These are phyloP conservation scores for Tetrahymena thermophila DNA, from an alignment of 73 alveolate genomes.

Conservation along the genomic window DNA sequence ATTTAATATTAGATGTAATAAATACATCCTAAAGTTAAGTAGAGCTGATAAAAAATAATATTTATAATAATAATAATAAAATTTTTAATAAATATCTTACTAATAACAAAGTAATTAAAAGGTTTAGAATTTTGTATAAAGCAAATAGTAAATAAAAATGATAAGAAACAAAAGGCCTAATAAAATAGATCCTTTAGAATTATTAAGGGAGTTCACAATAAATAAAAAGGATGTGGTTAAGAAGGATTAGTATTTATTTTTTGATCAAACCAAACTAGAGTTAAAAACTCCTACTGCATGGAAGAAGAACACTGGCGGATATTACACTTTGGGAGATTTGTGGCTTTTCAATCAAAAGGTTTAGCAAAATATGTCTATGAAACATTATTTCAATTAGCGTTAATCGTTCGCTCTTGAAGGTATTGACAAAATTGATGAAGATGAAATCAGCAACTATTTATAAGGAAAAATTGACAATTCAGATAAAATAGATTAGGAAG, in stretches of 20 bases:
- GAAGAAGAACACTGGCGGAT: slow-evolving; percentile 9
- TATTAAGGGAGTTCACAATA: slow-evolving; percentile 29
- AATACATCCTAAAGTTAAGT: background rate
- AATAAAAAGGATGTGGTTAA: slow-evolving; percentile 24
- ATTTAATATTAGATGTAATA: background rate
- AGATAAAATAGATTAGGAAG: slow-evolving; percentile 47
- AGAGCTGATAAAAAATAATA: background rate
- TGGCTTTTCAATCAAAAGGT: slow-evolving; percentile 48
- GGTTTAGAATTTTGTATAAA: background rate
- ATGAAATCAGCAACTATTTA: slow-evolving; percentile 51
- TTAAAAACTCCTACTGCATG: slow-evolving; percentile 51
- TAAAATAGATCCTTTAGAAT: slow-evolving; percentile 46
- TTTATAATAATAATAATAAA: too few relatives aligned
- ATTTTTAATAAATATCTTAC: background rate
- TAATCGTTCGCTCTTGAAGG: slow-evolving; percentile 32
- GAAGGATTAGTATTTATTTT: slow-evolving; percentile 47
- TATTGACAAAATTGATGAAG: slow-evolving; percentile 40
- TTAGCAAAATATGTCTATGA: slow-evolving; percentile 17
- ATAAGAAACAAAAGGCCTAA: slow-evolving; percentile 19
- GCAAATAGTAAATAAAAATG: background rate
- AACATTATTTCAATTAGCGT: slow-evolving; percentile 38
- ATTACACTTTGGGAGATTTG: slow-evolving; percentile 53
- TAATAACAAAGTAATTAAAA: background rate
- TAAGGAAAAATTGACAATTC: slow-evolving; percentile 46
- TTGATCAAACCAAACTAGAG: slow-evolving; percentile 50